Evolutionary conservation across 202 grass and related monocot species (phyloP), one percentile per base, ranked within the genome.

Genomic region (Digitaria exilis): DNA sequence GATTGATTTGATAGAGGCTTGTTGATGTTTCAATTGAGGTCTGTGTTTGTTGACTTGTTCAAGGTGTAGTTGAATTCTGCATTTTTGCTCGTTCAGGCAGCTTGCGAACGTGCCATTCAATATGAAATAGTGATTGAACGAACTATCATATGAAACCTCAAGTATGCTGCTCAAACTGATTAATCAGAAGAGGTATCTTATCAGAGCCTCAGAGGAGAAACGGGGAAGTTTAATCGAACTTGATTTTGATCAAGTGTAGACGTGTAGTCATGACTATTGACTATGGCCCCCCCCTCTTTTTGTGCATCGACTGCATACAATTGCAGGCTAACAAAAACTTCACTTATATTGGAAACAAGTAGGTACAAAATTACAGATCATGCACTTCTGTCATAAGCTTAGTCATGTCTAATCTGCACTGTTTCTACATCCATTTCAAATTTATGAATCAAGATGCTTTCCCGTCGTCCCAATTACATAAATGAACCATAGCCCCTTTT

Each of bases 201-300:
- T 68, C 50, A 41, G 30, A 30, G 21, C 15, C 14, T 68, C 50
- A 30, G 39, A 30, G 21, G 32, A 42, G 74, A 19, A n/a, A 11
- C 82, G 75, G 24, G 18, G 25, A 41, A 54, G 29, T 1, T 1
- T 54, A 54, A 54, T 54, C 54, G 18, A 35, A 31, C 70, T 73
- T 35, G 70, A 22, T 52, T 73, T 73, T 22, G 11, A 73, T 22
- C 17, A 54, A 54, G 48, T 73, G 10, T 73, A 73, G 48, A n/a
- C 69, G 48, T 73, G 10, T 73, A 73, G 48, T 32, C 69, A 50
- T n/a, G 69, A 10, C 11, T 72, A 73, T 52, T n/a, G n/a, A n/a
- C n/a, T n/a, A n/a, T n/a, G n/a, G 17, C 5, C 13, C 29, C 34
- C 54, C 18, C 69, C 69, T 49, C 66, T 29, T 71, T 72, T 17